Evolutionary conservation across 23 red algal genomes (phyloP).

Genomic region (Gracilaria caudata): DNA sequence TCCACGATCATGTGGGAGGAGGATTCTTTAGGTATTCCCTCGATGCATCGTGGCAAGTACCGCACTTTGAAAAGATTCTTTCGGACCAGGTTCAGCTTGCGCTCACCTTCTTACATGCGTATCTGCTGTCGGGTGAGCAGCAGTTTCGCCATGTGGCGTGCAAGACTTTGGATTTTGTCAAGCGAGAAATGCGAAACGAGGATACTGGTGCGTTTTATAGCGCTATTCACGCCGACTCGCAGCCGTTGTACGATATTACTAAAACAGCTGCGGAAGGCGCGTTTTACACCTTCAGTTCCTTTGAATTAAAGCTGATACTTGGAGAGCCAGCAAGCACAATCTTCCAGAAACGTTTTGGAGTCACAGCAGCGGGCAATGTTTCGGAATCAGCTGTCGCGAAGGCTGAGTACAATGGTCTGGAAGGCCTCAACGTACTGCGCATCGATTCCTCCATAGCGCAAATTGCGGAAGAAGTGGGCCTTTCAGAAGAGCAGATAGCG

Average conservation of each 20-base stretch:
- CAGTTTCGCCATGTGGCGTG: conserved; percentile 35
- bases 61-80: conserved; percentile 92
- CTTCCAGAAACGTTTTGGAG: conserved; percentile 68
- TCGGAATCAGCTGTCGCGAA: conserved; percentile 63
- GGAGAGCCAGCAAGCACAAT: conserved; percentile 67
- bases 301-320: conserved; percentile 78
- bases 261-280: conserved; percentile 65
- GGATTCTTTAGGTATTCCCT: conserved; percentile 84
- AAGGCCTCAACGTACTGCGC: conserved; percentile 66
- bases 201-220: conserved; percentile 70
- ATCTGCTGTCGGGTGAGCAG: conserved; percentile 44
- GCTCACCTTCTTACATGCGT: conserved; percentile 66
- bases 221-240: conserved; percentile 76
- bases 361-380: conserved; percentile 72
- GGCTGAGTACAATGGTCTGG: conserved; percentile 61
- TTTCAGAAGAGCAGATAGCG: conserved; percentile 28
- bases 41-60: conserved; percentile 79
- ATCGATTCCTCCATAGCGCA: conserved; percentile 39
- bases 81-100: conserved; percentile 82
- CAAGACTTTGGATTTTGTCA: conserved; percentile 71
- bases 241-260: conserved; percentile 51
- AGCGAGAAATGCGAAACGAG: conserved; percentile 65
- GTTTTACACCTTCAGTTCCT: conserved; percentile 79
- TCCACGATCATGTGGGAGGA: conserved; percentile 81
- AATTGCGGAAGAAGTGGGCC: conserved; percentile 20